Evolutionary conservation across 495 filamentous ascomycete species (phyloP), one percentile per base, ranked within the genome.

Genomic region (Parathielavia hyrcaniae): DNA sequence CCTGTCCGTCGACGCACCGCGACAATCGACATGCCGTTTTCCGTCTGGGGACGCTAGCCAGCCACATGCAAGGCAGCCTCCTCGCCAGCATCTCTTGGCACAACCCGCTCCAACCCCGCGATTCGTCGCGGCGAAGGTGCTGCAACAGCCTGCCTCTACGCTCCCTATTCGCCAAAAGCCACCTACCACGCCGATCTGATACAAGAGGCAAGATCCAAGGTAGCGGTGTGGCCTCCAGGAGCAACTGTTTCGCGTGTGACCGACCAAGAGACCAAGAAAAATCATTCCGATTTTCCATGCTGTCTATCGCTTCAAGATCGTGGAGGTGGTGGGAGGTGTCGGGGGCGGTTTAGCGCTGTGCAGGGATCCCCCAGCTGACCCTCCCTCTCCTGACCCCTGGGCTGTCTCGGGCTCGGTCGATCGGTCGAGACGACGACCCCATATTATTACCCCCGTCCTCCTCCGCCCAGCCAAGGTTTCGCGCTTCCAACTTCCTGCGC

Each of bases 361-460:
- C 56, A 53, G 32, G 56, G 56, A 50, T 53, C 47, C 56, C 55
- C 48, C 56, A 58, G 56, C 56, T 58, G 56, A 58, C 56, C 56
- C 40, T 39, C 49, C 56, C 41, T 34, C 17, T 40, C 13, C 22
- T 32, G 46, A 40, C 7, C 32, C 53, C 43, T 26, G 16, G 32
- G 39, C 1, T 8, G 17, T 30, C 35, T 32, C 20, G n/a, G 54
- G 12, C 47, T 51, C 47, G 23, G 45, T 49, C 35, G 45, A 50
- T 32, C 35, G 16, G 35, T 40, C 50, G 50, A 52, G 50, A 19
- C 54, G 40, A 19, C 47, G 26, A 39, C 48, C 56, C n/a, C 48
- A n/a, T n/a, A n/a, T n/a, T 59, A 53, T 59, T 59, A 59, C 50
- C 57, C 41, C 57, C 5, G 39, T 23, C 38, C 55, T 30, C 26